Evolutionary conservation across 805 yeast genomes (phyloP).

Genomic region (Pichia sporocuriosa): DNA sequence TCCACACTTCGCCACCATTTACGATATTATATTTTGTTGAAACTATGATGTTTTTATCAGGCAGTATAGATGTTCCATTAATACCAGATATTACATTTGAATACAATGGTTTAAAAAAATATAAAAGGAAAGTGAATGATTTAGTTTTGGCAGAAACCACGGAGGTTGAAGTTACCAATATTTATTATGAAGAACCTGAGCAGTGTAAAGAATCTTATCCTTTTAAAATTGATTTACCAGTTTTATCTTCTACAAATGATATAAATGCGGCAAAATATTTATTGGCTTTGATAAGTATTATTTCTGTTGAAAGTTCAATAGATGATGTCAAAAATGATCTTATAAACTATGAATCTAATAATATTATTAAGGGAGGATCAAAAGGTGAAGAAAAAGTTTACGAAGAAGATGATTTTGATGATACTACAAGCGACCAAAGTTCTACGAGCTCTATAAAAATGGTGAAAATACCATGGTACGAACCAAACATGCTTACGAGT

Average conservation of each 20-base stretch:
- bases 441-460: constrained; percentile 2
- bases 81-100: background rate
- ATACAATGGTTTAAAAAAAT: constrained; percentile 4
- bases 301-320: constrained; percentile 22
- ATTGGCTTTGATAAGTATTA: constrained; percentile 19
- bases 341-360: constrained; percentile 13
- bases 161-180: background rate
- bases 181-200: background rate
- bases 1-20: constrained; percentile 26
- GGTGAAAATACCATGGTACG: constrained; percentile 11
- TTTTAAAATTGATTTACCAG: too few species aligned
- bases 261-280: constrained; percentile 21
- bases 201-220: too few species aligned
- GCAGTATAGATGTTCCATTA: constrained; percentile 11
- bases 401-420: background rate
- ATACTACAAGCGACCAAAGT: background rate
- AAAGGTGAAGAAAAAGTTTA: constrained; percentile 7
- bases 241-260: constrained; percentile 14
- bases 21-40: constrained; percentile 21
- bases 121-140: background rate
- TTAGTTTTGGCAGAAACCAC: background rate
- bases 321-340: constrained; percentile 18
- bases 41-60: constrained; percentile 13
- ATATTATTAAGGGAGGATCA: background rate
- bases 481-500: background rate